Evolutionary conservation across 164 flowering plant species (phyloP).

Genomic region (Annona squamosa): DNA sequence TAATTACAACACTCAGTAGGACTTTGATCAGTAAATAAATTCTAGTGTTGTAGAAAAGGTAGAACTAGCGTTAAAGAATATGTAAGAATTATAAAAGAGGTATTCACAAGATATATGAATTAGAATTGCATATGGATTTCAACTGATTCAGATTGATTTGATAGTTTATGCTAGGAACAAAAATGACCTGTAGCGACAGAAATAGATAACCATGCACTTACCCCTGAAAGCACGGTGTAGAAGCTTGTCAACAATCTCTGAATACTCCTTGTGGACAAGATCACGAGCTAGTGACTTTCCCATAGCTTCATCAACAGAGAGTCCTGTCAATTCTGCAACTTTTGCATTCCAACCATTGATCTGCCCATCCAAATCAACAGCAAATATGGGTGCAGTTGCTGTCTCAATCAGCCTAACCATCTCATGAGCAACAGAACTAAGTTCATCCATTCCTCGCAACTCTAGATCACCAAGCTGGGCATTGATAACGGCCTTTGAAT

Average conservation of each 20-base stretch:
- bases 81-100: not conserved
- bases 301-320: conserved; percentile 92
- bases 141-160: not conserved
- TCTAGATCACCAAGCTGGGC: conserved; percentile 43
- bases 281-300: conserved; percentile 79
- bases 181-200: not conserved
- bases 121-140: not conserved
- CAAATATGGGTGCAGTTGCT: conserved; percentile 95
- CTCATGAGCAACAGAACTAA: conserved; percentile 89
- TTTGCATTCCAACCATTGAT: conserved; percentile 98
- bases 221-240: conserved; percentile 67
- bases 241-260: conserved; percentile 55
- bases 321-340: conserved; percentile 83
- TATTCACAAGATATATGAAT: not conserved
- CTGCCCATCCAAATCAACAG: conserved; percentile 62
- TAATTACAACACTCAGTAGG: not conserved
- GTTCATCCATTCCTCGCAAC: conserved; percentile 75
- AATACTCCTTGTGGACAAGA: conserved; percentile 61
- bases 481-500: conserved; percentile 53
- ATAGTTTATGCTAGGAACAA: not conserved
- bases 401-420: conserved; percentile 97
- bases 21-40: not conserved
- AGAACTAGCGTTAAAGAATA: not conserved
- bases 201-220: conserved; percentile 11
- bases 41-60: not conserved